Evolutionary conservation across 495 filamentous ascomycete species (phyloP).

Genomic region (Aspergillus campestris): DNA sequence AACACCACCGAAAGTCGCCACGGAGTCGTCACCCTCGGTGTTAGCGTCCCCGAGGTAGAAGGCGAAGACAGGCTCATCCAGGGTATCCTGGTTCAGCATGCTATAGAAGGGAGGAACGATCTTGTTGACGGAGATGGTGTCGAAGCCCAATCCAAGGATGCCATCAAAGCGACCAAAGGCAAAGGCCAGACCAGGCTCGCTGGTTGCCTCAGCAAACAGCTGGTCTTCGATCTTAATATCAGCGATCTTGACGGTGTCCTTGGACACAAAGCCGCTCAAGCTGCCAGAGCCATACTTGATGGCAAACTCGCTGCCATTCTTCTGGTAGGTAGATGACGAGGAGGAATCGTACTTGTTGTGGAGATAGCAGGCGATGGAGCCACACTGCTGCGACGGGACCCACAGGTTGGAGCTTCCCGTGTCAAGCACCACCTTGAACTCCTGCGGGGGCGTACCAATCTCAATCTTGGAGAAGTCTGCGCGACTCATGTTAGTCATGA

Average conservation of each 20-base stretch:
- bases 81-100: conserved; percentile 77
- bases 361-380: conserved; percentile 96
- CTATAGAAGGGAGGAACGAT: conserved; percentile 95
- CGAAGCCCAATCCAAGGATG: conserved; percentile 91
- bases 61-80: conserved; percentile 90
- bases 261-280: conserved; percentile 87
- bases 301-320: conserved; percentile 85
- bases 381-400: conserved; percentile 87
- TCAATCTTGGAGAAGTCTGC: conserved; percentile 94
- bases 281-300: conserved; percentile 95
- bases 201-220: conserved; percentile 91
- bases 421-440: conserved; percentile 97
- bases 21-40: conserved; percentile 68
- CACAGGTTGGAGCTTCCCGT: conserved; percentile 99
- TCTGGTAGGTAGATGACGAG: conserved; percentile 81
- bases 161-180: conserved; percentile 98
- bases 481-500: conserved; percentile 12
- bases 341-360: conserved; percentile 94
- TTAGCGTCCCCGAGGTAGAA: conserved; percentile 85
- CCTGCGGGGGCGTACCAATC: conserved; percentile 85
- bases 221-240: conserved; percentile 81
- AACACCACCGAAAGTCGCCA: conserved; percentile 86
- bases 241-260: conserved; percentile 78
- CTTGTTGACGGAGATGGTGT: conserved; percentile 91
- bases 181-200: conserved; percentile 92